These are phyloP conservation scores for Aureobasidium sp. DNA, from an alignment of 2,329 filamentous ascomycete genomes.

Conservation along the genomic window DNA sequence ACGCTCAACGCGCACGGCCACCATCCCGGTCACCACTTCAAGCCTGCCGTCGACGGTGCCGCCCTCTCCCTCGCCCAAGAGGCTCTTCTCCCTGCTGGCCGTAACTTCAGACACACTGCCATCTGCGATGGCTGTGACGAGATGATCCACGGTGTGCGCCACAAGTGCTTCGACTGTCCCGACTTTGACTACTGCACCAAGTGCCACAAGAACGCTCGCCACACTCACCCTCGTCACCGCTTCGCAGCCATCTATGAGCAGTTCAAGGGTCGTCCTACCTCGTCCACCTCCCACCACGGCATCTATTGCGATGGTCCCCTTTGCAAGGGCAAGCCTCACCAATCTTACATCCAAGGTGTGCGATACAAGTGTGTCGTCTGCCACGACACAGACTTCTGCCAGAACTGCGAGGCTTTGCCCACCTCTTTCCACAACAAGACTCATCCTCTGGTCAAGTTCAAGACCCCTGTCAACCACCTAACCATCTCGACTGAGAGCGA, in stretches of 20 bases:
- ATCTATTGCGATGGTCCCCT: conserved; percentile 94
- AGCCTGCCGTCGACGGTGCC: conserved; percentile 57
- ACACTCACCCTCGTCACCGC: conserved; percentile 73
- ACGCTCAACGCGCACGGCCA: conserved; percentile 73
- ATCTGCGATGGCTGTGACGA: conserved; percentile 92
- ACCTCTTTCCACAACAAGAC: conserved; percentile 82
- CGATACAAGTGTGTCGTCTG: conserved; percentile 98
- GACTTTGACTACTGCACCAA: conserved; percentile 92
- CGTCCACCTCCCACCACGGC: conserved; percentile 60
- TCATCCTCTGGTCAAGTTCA: conserved; percentile 97
- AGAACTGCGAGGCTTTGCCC: conserved; percentile 83
- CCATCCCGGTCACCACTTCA: conserved; percentile 79
- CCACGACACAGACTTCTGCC: conserved; percentile 91
- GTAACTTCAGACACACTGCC: conserved; percentile 75
- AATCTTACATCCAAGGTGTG: conserved; percentile 66
- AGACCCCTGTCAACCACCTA: conserved; percentile 81
- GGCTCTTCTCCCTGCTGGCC: conserved; percentile 67
- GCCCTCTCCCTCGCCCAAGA: conserved; percentile 55
- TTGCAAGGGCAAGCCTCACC: conserved; percentile 55
- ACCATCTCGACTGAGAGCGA: conserved; percentile 80
- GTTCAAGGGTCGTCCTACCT: conserved; percentile 41
- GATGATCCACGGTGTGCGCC: conserved; percentile 78
- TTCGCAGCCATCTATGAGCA: conserved; percentile 78
- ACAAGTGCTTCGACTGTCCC: conserved; percentile 95
- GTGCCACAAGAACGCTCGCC: conserved; percentile 61